These are phyloP conservation scores for Fusarium annulatum DNA, from an alignment of 2,329 filamentous ascomycete species.

Conservation along the genomic window DNA sequence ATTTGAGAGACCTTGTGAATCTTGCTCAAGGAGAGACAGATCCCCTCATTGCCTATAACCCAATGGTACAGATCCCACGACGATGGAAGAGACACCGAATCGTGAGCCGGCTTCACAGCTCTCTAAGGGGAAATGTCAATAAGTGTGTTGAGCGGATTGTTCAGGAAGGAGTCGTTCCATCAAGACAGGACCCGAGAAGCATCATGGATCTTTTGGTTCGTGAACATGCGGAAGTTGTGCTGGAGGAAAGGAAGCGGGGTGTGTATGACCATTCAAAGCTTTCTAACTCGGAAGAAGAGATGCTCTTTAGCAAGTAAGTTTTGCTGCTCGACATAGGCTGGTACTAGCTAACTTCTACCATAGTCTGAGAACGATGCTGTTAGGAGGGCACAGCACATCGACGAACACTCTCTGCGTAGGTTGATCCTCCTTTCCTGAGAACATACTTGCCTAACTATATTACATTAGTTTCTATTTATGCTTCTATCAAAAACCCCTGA, in stretches of 20 bases:
- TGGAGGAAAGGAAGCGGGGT: background rate
- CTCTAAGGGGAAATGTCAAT: background rate
- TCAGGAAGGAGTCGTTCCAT: background rate
- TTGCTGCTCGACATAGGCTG: fast-evolving
- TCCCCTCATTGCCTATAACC: conserved; percentile 4
- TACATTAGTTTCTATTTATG: conserved; percentile 8
- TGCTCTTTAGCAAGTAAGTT: conserved; percentile 2
- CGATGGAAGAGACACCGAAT: conserved; percentile 11
- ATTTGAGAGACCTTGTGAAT: conserved; percentile 7
- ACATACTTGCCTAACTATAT: background rate
- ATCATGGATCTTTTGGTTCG: conserved; percentile 26
- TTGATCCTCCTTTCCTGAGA: background rate
- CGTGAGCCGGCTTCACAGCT: background rate
- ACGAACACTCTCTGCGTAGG: conserved; percentile 4
- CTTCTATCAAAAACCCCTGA: conserved; percentile 6
- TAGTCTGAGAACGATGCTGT: conserved; percentile 11
- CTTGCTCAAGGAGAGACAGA: conserved; percentile 3
- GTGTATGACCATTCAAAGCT: fast-evolving
- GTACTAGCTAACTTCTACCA: background rate
- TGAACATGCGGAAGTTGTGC: background rate
- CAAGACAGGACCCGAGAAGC: conserved; percentile 11
- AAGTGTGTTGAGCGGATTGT: background rate
- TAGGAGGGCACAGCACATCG: conserved; percentile 29
- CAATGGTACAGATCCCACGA: background rate
- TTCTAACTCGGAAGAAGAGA: background rate